A percentile compares a stretch with the other conserved stretches of the same genome.
Evolutionary conservation across 768 basidiomycete genomes (phyloP).

Genomic region (Termitomyces titanicus): DNA sequence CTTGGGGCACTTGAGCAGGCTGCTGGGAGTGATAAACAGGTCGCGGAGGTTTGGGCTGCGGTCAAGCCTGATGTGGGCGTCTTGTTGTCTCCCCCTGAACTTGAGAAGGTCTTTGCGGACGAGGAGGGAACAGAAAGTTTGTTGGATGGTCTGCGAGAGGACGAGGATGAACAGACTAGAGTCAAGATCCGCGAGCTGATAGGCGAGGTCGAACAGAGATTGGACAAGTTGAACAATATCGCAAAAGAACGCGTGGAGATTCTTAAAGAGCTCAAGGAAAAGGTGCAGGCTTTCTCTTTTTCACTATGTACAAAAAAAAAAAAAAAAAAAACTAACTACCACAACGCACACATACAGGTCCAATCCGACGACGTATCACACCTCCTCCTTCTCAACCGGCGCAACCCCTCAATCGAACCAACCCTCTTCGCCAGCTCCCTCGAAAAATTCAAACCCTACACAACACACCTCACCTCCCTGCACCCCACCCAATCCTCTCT

Average conservation of each 20-base stretch:
- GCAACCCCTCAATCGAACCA: conserved; percentile 78
- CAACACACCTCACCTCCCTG: conserved; percentile 75
- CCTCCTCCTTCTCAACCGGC: conserved; percentile 84
- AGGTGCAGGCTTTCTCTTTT: conserved; percentile 43
- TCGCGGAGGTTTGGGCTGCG: conserved; percentile 67
- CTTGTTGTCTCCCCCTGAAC: conserved; percentile 47
- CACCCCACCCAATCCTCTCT: conserved; percentile 72
- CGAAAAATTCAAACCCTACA: conserved; percentile 93
- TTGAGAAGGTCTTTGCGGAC: conserved; percentile 57
- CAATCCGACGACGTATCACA: conserved; percentile 97
- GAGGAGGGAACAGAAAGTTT: conserved; percentile 38
- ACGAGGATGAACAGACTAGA: conserved; percentile 63
- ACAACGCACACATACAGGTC: conserved; percentile 44
- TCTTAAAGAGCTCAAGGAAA: conserved; percentile 93
- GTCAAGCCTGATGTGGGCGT: conserved; percentile 62
- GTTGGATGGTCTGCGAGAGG: conserved; percentile 71
- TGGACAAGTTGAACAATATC: conserved; percentile 76
- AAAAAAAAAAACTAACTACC: too few species aligned
- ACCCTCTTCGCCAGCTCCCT: conserved; percentile 89
- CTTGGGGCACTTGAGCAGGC: conserved; percentile 72
- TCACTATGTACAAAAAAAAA: background rate
- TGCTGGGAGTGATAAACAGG: conserved; percentile 72
- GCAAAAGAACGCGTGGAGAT: conserved; percentile 81
- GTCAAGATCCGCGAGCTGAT: conserved; percentile 65
- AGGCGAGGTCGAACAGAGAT: conserved; percentile 75